Percentiles rank a stretch among this genome's conserved stretches.
Evolutionary conservation across 257 asterid genomes (phyloP).

Genomic region (Mentha longifolia): DNA sequence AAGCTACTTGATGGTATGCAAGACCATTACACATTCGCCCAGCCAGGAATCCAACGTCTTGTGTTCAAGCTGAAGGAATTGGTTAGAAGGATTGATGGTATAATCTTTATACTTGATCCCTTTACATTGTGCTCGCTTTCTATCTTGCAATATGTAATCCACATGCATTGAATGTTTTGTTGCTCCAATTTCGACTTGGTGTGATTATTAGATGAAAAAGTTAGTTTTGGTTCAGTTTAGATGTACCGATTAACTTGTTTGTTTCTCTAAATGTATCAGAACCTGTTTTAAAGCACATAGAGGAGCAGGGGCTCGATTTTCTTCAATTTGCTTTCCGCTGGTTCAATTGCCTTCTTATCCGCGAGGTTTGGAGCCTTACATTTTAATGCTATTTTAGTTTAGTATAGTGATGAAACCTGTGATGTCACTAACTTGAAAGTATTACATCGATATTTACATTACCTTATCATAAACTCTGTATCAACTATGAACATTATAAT

Average conservation of each 20-base stretch:
- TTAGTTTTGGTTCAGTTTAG: neutral
- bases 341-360: constrained; percentile 97
- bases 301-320: constrained; percentile 97
- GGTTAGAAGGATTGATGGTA: constrained; percentile 96
- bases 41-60: constrained; percentile 97
- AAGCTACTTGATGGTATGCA: constrained; percentile 99
- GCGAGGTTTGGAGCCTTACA: constrained; percentile 65
- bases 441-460: constrained; percentile 2
- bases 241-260: constrained; percentile 8
- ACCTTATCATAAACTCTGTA: neutral
- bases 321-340: constrained; percentile 99
- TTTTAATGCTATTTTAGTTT: constrained; percentile 6
- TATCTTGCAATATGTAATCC: neutral
- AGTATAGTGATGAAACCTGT: constrained; percentile 6
- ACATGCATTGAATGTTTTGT: neutral
- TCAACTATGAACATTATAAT: constrained; percentile 24
- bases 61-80: constrained; percentile 96
- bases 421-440: neutral
- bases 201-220: neutral
- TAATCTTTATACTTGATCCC: constrained; percentile 10
- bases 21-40: constrained; percentile 99
- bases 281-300: constrained; percentile 84
- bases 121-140: constrained; percentile 1
- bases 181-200: neutral
- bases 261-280: constrained; percentile 46